These are phyloP conservation scores for Spathaspora hagerdaliae DNA, from an alignment of 805 yeast species.

Conservation along the genomic window DNA sequence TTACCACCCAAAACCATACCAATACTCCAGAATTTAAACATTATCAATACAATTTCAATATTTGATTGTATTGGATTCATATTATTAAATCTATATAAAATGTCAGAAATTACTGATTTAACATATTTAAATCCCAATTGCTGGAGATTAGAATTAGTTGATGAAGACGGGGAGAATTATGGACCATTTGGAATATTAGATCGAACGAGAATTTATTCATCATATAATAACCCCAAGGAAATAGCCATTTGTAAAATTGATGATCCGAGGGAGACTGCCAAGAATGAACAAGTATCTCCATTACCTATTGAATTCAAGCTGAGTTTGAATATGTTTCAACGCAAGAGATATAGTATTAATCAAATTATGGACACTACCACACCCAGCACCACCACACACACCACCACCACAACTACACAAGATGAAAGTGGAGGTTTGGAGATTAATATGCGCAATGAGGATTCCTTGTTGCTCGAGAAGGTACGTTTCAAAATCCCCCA, in stretches of 20 bases:
- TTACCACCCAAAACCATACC: slow-evolving; percentile 31
- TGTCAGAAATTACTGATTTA: slow-evolving; percentile 9
- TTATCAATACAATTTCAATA: slow-evolving; percentile 25
- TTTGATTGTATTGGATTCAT: slow-evolving; percentile 41
- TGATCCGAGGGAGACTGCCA: slow-evolving; percentile 37
- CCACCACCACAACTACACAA: no score
- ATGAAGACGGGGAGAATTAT: slow-evolving; percentile 90
- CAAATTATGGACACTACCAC: slow-evolving; percentile 5
- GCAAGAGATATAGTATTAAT: slow-evolving; percentile 10
- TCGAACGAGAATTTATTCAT: slow-evolving; percentile 56
- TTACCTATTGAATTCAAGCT: slow-evolving; percentile 41
- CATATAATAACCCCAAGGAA: slow-evolving; percentile 75
- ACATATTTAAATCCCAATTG: slow-evolving; percentile 48
- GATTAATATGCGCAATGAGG: not conserved
- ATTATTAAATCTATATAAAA: slow-evolving; percentile 24
- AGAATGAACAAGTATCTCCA: slow-evolving; percentile 53
- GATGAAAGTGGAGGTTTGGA: not conserved
- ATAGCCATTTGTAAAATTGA: slow-evolving; percentile 68
- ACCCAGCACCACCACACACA: no score
- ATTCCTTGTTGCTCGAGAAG: not conserved
- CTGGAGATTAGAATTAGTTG: slow-evolving; percentile 80
- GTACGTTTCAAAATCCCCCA: slow-evolving; percentile 2
- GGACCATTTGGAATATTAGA: slow-evolving; percentile 90
- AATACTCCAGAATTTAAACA: slow-evolving; percentile 16
- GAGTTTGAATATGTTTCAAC: slow-evolving; percentile 13